A percentile compares a stretch with the other conserved stretches of the same genome.
These are phyloP conservation scores for Corynespora cassiicola DNA, from an alignment of 2,329 filamentous ascomycete genomes.

Conservation along the genomic window DNA sequence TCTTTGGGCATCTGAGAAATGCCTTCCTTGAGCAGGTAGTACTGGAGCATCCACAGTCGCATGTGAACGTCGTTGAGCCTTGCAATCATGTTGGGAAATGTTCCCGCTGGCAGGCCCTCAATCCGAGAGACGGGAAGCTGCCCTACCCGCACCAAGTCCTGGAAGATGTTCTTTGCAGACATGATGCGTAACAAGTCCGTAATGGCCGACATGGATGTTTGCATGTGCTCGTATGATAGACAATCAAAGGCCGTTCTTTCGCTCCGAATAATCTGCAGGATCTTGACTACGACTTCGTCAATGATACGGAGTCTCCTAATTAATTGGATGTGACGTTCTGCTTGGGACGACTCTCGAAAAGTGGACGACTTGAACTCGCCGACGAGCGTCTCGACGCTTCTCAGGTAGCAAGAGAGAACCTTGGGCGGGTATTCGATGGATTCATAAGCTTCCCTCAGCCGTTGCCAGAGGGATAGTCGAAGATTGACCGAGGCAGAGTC, in stretches of 20 bases:
- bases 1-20: conserved; percentile 69
- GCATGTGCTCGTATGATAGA: conserved; percentile 79
- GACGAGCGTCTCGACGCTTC: conserved; percentile 84
- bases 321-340: conserved; percentile 73
- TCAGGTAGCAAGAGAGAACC: conserved; percentile 84
- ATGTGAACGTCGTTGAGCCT: conserved; percentile 88
- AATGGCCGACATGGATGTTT: conserved; percentile 73
- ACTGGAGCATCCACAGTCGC: conserved; percentile 86
- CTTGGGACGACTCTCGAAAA: conserved; percentile 61
- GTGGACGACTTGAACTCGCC: conserved; percentile 69
- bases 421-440: conserved; percentile 86
- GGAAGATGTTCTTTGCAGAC: conserved; percentile 79
- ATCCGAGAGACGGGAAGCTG: conserved; percentile 67
- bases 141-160: conserved; percentile 85
- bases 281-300: conserved; percentile 76
- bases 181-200: conserved; percentile 75
- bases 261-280: conserved; percentile 70
- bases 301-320: conserved; percentile 80
- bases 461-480: conserved; percentile 86
- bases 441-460: conserved; percentile 87
- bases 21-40: conserved; percentile 77
- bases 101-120: conserved; percentile 56
- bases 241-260: conserved; percentile 79
- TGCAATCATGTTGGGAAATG: conserved; percentile 59
- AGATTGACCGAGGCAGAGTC: conserved; percentile 81